Evolutionary conservation across 805 yeast species (phyloP), one percentile per base, ranked within the genome.

Genomic region (Ogataea siamensis): DNA sequence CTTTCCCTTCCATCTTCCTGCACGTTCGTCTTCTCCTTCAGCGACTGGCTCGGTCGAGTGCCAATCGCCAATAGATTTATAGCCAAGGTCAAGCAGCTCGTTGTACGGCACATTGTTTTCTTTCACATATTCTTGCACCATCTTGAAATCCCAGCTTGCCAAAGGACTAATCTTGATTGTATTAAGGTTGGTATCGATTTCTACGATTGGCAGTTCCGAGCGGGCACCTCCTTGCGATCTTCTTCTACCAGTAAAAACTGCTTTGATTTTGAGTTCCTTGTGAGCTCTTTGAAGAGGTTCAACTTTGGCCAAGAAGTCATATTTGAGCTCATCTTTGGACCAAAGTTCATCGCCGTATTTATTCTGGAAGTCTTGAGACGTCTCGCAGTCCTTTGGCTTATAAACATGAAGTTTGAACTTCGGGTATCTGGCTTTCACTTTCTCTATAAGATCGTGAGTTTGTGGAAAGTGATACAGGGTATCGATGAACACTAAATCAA

Each of bases 1-100:
- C 58, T 83, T 75, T 2, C 96, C 97, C 68, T 84, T 83, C 98
- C 98, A 91, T 55, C 98, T 76, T 1, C 98, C 98, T n/a, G 93
- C 78, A 48, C 98, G 75, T 61, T 91, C 98, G 56, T 91, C 97
- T 57, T 87, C 97, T 7, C 94, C 96, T 30, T 84, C 96, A 6
- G 67, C 73, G 8, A 87, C 95, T 2, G 98, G 97, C 20, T 65
- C 78, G 0, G 98, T 91, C 1, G 95, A 86, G 61, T 91, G 98
- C 76, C 89, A 91, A 61, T 91, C 98, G 1, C 98, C 98, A 11
- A 91, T 76, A 0, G 96, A 86, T 54, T 87, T 81, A 63, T 89
- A 91, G 0, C 97, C 97, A 39, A 79, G 66, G 60, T 88, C 91
- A 24, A 91, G 66, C 22, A 91, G 68, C 45, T 76, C 87, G 56